A percentile compares a stretch with the other conserved stretches of the same genome.
Conservation (phyloP, 1,284 basidiomycete species). For the Malassezia caprae region DNA sequence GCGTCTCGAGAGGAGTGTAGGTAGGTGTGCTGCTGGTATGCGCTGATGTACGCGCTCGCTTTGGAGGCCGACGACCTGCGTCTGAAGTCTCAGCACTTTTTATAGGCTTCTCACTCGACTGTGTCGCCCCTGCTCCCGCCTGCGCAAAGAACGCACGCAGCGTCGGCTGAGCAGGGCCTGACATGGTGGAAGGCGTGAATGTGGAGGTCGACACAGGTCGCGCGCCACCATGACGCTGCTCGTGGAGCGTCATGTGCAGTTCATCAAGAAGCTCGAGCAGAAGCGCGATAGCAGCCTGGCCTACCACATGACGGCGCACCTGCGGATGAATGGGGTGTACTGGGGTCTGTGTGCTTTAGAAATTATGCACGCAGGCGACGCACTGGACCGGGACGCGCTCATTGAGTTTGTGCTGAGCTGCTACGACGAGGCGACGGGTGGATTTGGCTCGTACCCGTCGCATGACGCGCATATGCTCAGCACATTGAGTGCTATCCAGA, state of each 20-base stretch:
- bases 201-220: not conserved
- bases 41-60: not conserved
- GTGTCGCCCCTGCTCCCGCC: not conserved
- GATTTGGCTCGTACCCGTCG: conserved; percentile 78
- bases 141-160: not conserved
- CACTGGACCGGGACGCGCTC: conserved; percentile 70
- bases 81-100: not conserved
- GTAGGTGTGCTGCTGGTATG: not conserved
- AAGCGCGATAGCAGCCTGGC: conserved; percentile 43
- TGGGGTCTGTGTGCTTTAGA: conserved; percentile 85
- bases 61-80: not conserved
- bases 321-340: conserved; percentile 90
- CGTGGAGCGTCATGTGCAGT: conserved; percentile 13
- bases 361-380: conserved; percentile 67
- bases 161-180: not conserved
- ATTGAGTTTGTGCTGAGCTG: conserved; percentile 83
- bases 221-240: conserved; percentile 8
- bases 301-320: conserved; percentile 85
- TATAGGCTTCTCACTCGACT: not conserved
- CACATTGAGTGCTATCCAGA: conserved; percentile 83
- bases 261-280: conserved; percentile 17
- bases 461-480: conserved; percentile 84
- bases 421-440: conserved; percentile 61
- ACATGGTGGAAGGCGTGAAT: not conserved
- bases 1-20: conserved; percentile 52